Evolutionary conservation across 345 rosid species (phyloP).

Genomic region (Hypericum androsaemum): DNA sequence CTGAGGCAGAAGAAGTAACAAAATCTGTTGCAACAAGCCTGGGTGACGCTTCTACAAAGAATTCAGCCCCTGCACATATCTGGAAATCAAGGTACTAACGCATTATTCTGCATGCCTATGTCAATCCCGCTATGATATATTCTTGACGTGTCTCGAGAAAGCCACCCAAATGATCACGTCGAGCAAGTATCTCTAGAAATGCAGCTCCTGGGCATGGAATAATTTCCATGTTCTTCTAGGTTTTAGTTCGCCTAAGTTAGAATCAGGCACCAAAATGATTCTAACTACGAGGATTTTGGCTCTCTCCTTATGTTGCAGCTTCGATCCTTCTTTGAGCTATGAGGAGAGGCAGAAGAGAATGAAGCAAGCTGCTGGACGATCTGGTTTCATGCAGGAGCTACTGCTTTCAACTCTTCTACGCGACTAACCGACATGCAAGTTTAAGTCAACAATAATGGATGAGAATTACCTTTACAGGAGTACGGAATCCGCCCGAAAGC

Average conservation of each 20-base stretch:
- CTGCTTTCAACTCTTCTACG: conserved; percentile 32
- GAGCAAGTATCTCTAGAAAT: too few relatives aligned
- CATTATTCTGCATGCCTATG: not conserved
- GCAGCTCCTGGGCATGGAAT: too few relatives aligned
- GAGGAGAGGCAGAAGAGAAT: conserved; percentile 52
- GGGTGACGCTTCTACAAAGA: conserved; percentile 26
- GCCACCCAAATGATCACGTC: not conserved
- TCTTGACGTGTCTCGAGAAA: not conserved
- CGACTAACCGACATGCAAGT: conserved; percentile 24
- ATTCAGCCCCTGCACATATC: conserved; percentile 26
- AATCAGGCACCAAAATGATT: too few relatives aligned
- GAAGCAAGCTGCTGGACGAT: conserved; percentile 43
- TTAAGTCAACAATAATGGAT: conserved; percentile 17
- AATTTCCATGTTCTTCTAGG: too few relatives aligned
- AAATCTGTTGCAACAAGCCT: conserved; percentile 29
- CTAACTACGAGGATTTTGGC: too few relatives aligned
- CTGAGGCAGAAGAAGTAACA: conserved; percentile 43
- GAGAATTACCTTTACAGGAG: conserved; percentile 10
- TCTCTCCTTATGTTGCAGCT: conserved; percentile 23
- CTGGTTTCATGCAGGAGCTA: conserved; percentile 44
- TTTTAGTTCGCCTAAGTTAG: too few relatives aligned
- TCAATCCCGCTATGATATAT: not conserved
- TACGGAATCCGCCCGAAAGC: too few relatives aligned
- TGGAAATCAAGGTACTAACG: conserved; percentile 45
- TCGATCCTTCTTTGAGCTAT: conserved; percentile 43